Conservation (phyloP, 1,284 basidiomycete species). For the Lentinus polychrous region DNA sequence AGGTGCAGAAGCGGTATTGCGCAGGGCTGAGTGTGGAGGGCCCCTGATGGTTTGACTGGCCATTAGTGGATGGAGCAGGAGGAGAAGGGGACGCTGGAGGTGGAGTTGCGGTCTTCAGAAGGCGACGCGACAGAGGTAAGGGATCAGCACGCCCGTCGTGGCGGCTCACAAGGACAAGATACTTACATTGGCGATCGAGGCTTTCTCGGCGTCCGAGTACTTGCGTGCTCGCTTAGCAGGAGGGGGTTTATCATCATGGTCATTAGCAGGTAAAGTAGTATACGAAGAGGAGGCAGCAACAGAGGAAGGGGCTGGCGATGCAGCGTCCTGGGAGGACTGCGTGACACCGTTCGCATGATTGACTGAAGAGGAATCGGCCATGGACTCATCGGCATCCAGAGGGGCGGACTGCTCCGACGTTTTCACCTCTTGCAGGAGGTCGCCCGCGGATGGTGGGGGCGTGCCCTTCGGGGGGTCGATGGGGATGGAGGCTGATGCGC, state of each 20-base stretch:
- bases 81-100: slow-evolving; percentile 36
- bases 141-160: slow-evolving; percentile 49
- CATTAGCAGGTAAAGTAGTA: slow-evolving; percentile 29
- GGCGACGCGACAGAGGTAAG: slow-evolving; percentile 21
- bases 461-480: slow-evolving; percentile 39
- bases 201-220: slow-evolving; percentile 47
- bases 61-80: slow-evolving; percentile 9
- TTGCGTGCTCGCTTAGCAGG: slow-evolving; percentile 62
- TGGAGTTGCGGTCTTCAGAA: slow-evolving; percentile 65
- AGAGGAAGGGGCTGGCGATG: slow-evolving; percentile 32
- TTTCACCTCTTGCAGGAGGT: slow-evolving; percentile 46
- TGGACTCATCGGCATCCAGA: slow-evolving; percentile 38
- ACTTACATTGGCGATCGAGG: slow-evolving; percentile 59
- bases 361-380: slow-evolving; percentile 36
- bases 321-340: slow-evolving; percentile 27
- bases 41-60: slow-evolving; percentile 18
- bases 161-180: slow-evolving; percentile 36
- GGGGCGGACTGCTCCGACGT: slow-evolving; percentile 33
- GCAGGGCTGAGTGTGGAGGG: slow-evolving; percentile 43
- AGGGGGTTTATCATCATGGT: slow-evolving; percentile 48
- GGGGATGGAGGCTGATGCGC: slow-evolving; percentile 35
- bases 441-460: slow-evolving; percentile 39
- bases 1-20: slow-evolving; percentile 81
- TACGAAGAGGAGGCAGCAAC: slow-evolving; percentile 35
- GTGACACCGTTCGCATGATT: slow-evolving; percentile 26